A percentile compares a stretch with the other conserved stretches of the same genome.
phyloP scores from a whole-genome alignment of 78 protist genomes.

The Diacronema lutheri region DNA sequence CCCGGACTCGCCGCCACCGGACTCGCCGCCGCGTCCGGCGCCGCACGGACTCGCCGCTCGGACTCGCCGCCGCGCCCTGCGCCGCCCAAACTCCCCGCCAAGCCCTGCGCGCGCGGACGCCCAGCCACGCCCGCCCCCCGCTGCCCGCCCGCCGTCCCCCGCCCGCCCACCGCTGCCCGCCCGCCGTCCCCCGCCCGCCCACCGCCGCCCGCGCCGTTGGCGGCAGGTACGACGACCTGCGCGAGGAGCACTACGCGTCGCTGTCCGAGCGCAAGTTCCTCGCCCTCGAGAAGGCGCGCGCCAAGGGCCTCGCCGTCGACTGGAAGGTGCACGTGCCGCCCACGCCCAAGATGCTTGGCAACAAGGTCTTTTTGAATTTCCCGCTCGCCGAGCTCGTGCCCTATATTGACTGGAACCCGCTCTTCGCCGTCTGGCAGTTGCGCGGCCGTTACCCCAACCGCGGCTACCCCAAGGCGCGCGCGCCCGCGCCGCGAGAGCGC shows the following conservation, averaged over 20 bases:
- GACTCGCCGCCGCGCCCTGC: too few species aligned
- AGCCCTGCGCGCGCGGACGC: neutral
- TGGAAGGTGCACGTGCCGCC: conserved; percentile 42
- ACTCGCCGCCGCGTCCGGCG: too few species aligned
- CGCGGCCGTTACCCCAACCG: conserved; percentile 96
- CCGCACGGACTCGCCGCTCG: too few species aligned
- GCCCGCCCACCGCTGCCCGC: too few species aligned
- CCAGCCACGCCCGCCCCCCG: neutral
- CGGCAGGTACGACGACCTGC: conserved; percentile 84
- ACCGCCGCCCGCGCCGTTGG: neutral
- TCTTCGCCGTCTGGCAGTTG: conserved; percentile 79
- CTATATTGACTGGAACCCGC: conserved; percentile 94
- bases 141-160: too few species aligned
- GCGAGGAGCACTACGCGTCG: conserved; percentile 87
- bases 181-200: too few species aligned
- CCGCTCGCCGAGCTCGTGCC: conserved; percentile 67
- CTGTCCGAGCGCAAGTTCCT: conserved; percentile 78
- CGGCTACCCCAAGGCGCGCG: conserved; percentile 94
- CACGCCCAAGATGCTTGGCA: conserved; percentile 29
- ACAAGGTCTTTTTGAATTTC: conserved; percentile 52
- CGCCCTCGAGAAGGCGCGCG: conserved; percentile 79
- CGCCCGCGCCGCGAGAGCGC: too few species aligned
- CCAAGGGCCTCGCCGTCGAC: conserved; percentile 35
- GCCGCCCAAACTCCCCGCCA: too few species aligned
- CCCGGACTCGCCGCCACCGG: too few species aligned